phyloP scores from a whole-genome alignment of 2,329 filamentous ascomycete species.

The Aureobasidium uvarum region DNA sequence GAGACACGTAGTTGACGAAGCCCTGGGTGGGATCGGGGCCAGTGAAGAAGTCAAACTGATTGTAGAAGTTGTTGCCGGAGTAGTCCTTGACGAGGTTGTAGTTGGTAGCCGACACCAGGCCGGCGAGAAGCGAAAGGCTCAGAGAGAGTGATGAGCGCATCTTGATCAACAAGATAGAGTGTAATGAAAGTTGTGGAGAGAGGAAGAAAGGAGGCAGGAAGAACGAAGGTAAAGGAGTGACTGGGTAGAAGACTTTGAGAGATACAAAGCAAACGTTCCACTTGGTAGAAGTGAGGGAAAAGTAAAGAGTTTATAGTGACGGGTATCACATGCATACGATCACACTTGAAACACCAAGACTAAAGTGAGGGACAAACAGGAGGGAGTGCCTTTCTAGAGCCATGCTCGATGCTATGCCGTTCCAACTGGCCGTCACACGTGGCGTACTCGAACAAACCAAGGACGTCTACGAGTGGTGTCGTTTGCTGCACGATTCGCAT shows the following conservation, averaged over 20 bases:
- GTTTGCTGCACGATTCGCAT: slow-evolving; percentile 25
- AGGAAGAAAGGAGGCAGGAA: neutral
- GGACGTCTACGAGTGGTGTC: neutral
- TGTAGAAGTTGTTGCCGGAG: slow-evolving; percentile 49
- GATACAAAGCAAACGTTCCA: slow-evolving; percentile 18
- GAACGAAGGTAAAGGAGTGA: slow-evolving; percentile 18
- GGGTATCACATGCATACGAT: slow-evolving; percentile 24
- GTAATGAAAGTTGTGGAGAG: neutral
- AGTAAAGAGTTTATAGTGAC: slow-evolving; percentile 13
- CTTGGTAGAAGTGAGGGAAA: slow-evolving; percentile 19
- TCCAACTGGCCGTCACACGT: slow-evolving; percentile 25
- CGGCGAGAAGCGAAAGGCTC: slow-evolving; percentile 17
- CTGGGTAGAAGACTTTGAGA: slow-evolving; percentile 1
- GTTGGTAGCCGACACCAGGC: slow-evolving; percentile 23
- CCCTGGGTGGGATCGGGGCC: slow-evolving; percentile 68
- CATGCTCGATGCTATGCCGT: slow-evolving; percentile 22
- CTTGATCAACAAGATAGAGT: slow-evolving; percentile 24
- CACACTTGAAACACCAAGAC: slow-evolving; percentile 18
- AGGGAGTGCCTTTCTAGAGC: slow-evolving; percentile 11
- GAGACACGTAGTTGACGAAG: slow-evolving; percentile 67
- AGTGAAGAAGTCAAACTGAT: slow-evolving; percentile 54
- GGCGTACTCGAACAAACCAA: slow-evolving; percentile 24
- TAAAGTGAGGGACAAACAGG: slow-evolving; percentile 25
- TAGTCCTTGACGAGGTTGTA: slow-evolving; percentile 51
- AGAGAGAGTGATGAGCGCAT: slow-evolving; percentile 26